Base-by-base conservation (phyloP, 2,329 filamentous ascomycete species). In the Talaromyces funiculosus region DNA sequence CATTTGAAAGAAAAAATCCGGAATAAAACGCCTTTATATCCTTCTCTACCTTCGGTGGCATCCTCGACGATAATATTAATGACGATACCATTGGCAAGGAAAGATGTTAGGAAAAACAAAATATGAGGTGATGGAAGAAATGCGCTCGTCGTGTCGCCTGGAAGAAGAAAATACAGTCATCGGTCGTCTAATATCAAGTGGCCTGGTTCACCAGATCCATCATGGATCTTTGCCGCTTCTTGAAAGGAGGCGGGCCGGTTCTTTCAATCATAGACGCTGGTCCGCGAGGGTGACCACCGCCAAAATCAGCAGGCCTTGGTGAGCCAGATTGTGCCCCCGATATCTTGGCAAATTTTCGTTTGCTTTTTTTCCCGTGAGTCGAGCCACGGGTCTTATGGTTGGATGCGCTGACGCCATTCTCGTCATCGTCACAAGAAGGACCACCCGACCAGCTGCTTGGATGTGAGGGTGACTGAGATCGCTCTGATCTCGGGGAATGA, bases 311-410 rank as follows among this genome's bases (percentile, higher is more conserved):
- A 26, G 43, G 18, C 14, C 20, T 40, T 40, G 51, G 51, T 38
- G 57, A 53, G 2, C 22, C 31, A 8, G 24, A 40, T 4, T n/a
- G 14, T 31, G 57, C 18, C 22, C 18, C 22, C 10, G 38, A 49
- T 2, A 51, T 60, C 24, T 49, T 53, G 1, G 57, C 33, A 10
- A 53, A 31, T 16, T 43, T 59, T 29, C 57, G 45, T 53, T 22
- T 60, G 20, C 53, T 62, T 53, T 22, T 63, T 16, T 56, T 63
- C 20, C 37, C 16, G 8, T 16, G 20, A 20, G 47, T n/a, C 9
- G 18, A 22, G 20, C 20, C n/a, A 20, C 47, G 47, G n/a, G n/a
- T 20, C 10, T 51, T 33, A 20, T 31, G 7, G 45, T 51, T 51
- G 9, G 22, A 31, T 53, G 33, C 31, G 16, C 35, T 35, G 14